Evolutionary conservation across 345 rosid genomes (phyloP).

Genomic region (Aegle marmelos): DNA sequence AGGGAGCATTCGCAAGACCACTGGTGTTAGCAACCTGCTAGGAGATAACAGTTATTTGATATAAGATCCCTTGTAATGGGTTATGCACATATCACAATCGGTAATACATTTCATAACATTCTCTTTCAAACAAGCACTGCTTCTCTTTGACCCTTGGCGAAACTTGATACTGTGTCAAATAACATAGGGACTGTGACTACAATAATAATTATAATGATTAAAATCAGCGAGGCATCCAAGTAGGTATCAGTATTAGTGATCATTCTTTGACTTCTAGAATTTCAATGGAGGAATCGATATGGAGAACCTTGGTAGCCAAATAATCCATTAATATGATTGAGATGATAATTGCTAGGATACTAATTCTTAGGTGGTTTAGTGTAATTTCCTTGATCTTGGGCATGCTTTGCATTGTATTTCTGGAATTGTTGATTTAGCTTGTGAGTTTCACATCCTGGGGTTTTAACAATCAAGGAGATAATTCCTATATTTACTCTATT

Average conservation of each 20-base stretch:
- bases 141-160: background rate
- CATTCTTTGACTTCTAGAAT: background rate
- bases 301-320: background rate
- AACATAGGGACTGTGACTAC: background rate
- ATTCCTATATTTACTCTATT: background rate
- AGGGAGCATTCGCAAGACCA: background rate
- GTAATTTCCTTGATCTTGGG: slow-evolving; percentile 7
- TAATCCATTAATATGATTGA: background rate
- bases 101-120: background rate
- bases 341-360: background rate
- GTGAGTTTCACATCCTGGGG: background rate
- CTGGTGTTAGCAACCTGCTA: background rate
- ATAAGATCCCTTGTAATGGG: background rate
- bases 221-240: background rate
- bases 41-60: background rate
- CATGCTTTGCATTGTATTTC: background rate
- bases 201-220: background rate
- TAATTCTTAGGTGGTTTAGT: background rate
- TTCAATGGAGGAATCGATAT: background rate
- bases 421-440: background rate
- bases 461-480: background rate
- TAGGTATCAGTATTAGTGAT: background rate
- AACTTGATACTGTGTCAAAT: background rate
- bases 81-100: background rate
- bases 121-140: background rate